These are phyloP conservation scores for Penicillium manginii DNA, from an alignment of 495 filamentous ascomycete species.

Conservation along the genomic window DNA sequence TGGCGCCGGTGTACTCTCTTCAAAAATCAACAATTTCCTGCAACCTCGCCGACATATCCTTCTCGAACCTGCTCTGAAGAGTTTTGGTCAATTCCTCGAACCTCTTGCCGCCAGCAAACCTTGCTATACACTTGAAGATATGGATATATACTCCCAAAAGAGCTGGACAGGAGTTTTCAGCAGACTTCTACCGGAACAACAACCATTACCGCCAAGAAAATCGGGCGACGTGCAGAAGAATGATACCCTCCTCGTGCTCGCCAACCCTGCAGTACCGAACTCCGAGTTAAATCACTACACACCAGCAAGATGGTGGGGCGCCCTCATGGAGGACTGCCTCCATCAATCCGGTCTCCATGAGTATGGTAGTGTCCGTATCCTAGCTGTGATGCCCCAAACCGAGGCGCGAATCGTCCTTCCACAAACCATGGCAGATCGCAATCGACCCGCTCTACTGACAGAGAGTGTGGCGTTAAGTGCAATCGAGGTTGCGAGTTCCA, in stretches of 20 bases:
- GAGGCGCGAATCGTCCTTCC: constrained; percentile 58
- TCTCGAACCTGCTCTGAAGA: constrained; percentile 63
- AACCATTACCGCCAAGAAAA: constrained; percentile 21
- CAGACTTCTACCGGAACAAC: constrained; percentile 45
- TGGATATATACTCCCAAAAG: constrained; percentile 52
- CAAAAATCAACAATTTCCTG: constrained; percentile 71
- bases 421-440: constrained; percentile 51
- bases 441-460: constrained; percentile 54
- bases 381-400: constrained; percentile 59
- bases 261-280: constrained; percentile 48
- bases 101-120: constrained; percentile 62
- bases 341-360: constrained; percentile 30
- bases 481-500: constrained; percentile 48
- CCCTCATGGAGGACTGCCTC: constrained; percentile 36
- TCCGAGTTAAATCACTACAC: constrained; percentile 45
- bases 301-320: constrained; percentile 38
- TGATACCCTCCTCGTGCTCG: constrained; percentile 68
- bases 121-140: constrained; percentile 53
- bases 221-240: constrained; percentile 50
- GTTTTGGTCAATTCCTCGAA: constrained; percentile 54
- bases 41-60: constrained; percentile 80
- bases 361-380: constrained; percentile 67
- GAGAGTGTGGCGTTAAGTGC: constrained; percentile 57
- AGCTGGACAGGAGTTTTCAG: constrained; percentile 49
- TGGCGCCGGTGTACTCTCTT: constrained; percentile 72